Evolutionary conservation across 176 grass and related monocot species (phyloP).

Genomic region (Oryza officinalis): DNA sequence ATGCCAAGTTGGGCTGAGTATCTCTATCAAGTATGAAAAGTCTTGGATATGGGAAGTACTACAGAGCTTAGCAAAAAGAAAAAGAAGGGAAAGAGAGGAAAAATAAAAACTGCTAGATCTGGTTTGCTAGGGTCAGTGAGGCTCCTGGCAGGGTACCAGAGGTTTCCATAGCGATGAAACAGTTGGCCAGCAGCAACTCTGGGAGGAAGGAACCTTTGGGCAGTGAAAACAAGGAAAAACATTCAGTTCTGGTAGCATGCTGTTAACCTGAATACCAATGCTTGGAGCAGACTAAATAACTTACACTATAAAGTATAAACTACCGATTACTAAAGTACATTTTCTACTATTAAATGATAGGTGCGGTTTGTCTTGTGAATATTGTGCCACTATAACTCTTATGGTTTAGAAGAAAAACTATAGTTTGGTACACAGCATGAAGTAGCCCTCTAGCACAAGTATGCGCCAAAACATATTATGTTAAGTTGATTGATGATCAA

Average conservation of each 20-base stretch:
- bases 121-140: background rate
- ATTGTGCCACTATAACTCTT: background rate
- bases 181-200: background rate
- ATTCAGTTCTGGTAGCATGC: background rate
- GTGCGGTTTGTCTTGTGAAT: background rate
- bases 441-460: background rate
- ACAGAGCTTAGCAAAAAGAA: background rate
- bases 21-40: background rate
- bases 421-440: background rate
- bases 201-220: background rate
- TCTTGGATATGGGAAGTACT: background rate
- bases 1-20: background rate
- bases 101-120: background rate
- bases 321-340: background rate
- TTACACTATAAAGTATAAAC: background rate
- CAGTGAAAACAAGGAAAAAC: background rate
- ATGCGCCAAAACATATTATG: background rate
- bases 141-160: no score
- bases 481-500: background rate
- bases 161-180: background rate
- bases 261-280: background rate
- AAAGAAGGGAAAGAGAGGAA: background rate
- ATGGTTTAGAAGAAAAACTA: background rate
- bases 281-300: background rate
- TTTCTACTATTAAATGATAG: background rate